A percentile compares a stretch with the other conserved stretches of the same genome.
Evolutionary conservation across 169 alveolate genomes (phyloP).

Genomic region (Plasmodium malariae): DNA sequence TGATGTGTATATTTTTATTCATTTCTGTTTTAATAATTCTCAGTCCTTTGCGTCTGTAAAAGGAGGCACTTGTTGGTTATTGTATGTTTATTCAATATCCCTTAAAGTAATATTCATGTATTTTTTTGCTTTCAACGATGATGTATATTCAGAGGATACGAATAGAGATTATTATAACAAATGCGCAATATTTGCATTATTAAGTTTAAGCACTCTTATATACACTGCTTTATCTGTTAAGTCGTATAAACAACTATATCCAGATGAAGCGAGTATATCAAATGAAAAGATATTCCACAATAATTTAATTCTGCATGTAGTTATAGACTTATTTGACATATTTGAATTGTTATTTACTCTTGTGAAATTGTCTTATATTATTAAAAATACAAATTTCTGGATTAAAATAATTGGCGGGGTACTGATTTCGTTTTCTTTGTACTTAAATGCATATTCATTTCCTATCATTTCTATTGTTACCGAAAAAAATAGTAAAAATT

Average conservation of each 20-base stretch:
- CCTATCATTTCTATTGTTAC: slow-evolving; percentile 50
- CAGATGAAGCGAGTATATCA: slow-evolving; percentile 77
- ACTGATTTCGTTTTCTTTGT: slow-evolving; percentile 47
- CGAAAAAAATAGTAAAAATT: slow-evolving; percentile 64
- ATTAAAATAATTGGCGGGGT: slow-evolving; percentile 69
- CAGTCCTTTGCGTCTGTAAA: slow-evolving; percentile 82
- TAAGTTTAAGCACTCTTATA: slow-evolving; percentile 79
- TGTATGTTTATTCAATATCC: slow-evolving; percentile 82
- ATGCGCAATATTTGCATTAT: slow-evolving; percentile 73
- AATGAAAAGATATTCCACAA: slow-evolving; percentile 83
- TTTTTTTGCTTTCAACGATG: slow-evolving; percentile 81
- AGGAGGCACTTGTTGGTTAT: slow-evolving; percentile 86
- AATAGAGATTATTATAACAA: slow-evolving; percentile 75
- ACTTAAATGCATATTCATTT: slow-evolving; percentile 61
- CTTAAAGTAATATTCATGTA: slow-evolving; percentile 80
- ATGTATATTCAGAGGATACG: slow-evolving; percentile 71
- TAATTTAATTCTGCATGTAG: slow-evolving; percentile 83
- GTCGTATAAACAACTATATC: slow-evolving; percentile 67
- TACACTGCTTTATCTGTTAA: slow-evolving; percentile 80
- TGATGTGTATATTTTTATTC: slow-evolving; percentile 80
- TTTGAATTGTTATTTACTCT: slow-evolving; percentile 76
- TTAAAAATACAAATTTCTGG: slow-evolving; percentile 61
- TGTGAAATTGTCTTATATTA: slow-evolving; percentile 34
- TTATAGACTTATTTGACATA: slow-evolving; percentile 82
- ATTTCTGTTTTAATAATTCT: slow-evolving; percentile 78